Evolutionary conservation across 23 red algal genomes (phyloP), one percentile per base, ranked within the genome.

Genomic region (Gracilariopsis chorda): DNA sequence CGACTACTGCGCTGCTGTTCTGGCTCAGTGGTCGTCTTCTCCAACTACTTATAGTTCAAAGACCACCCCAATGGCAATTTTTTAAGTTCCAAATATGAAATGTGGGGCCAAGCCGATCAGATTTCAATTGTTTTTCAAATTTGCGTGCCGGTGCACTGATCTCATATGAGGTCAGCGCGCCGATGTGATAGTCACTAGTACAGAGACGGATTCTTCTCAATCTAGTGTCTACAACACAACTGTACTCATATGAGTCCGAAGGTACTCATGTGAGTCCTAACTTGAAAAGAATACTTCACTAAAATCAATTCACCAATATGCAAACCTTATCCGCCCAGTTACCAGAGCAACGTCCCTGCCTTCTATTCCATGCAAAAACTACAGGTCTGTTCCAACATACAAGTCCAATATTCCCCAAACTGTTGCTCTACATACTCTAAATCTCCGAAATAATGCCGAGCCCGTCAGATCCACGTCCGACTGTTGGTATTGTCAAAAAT

Each of bases 221-320:
- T 55, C 16, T 75, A 75, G 69, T 75, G 69, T 75, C 34, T 39
- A 75, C 28, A 75, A 37, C 29, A 75, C 69, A 75, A 75, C 39
- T 46, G 69, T 75, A 39, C 69, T 75, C 69, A 75, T 75, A 75
- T 7, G 69, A 75, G 69, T 75, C 7, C 69, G 39, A 75, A 75
- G 8, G 69, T 75, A 75, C 7, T 75, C 34, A 75, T 75, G 43
- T 7, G 8, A 39, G 23, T 75, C 4, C 69, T 7, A 75, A 39
- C 27, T 75, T 5, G 33, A 46, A 75, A 28, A 19, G 32, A 28
- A 43, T 25, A 23, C 29, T 75, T 75, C 43, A 39, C 29, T 75
- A 43, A 7, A 75, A 7, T 39, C 33, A 75, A 39, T 19, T 75
- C 39, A 43, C 25, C 6, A 35, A 75, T 39, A 25, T 55, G 14